Base-by-base conservation (phyloP, 2,329 filamentous ascomycete species). In the Macrophomina tecta region DNA sequence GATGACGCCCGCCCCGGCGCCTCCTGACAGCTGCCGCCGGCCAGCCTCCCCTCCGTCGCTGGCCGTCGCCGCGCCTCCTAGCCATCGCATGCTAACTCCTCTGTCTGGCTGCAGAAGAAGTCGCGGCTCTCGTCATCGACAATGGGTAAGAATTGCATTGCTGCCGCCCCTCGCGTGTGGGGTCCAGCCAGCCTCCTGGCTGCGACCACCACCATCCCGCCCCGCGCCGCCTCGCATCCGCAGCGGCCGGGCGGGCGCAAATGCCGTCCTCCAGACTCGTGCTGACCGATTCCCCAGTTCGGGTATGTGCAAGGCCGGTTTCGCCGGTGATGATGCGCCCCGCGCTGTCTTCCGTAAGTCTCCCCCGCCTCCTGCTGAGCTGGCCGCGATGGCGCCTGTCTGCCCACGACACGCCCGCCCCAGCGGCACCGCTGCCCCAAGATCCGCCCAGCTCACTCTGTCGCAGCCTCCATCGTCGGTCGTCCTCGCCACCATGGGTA, bases 261-360 rank as follows among this genome's bases (percentile, higher is more conserved):
- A 52, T 46, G 42, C n/a, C 38, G 46, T 49, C 45, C 42, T 6
- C 34, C 18, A 32, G 72, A 76, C 69, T 45, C 68, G 69, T 73
- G 72, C 78, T 81, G 75, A 81, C 78, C 4, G 42, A 36, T 66
- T 70, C 70, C 79, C 72, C 83, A 98, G 94, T 91, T 98, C 95
- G 86, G 95, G 95, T 90, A 98, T 99, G 95, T 99, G 95, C 88
- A 99, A 99, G 89, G 95, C 95, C 91, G 95, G 95, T 94, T 99
- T 99, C 87, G 95, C 95, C 88, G 95, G 95, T 93, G 95, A 99
- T 82, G 95, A 99, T 91, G 95, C 95, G 86, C 95, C 95, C 83
- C 91, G 95, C 90, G 95, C 95, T 86, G 95, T 99, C 83, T 99
- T 99, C 90, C 95, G 94, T 98, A 91, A 97, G 94, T 94, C 70